Base-by-base conservation (phyloP, 371 early-diverging fungal species). In the Mortierella sp. region DNA sequence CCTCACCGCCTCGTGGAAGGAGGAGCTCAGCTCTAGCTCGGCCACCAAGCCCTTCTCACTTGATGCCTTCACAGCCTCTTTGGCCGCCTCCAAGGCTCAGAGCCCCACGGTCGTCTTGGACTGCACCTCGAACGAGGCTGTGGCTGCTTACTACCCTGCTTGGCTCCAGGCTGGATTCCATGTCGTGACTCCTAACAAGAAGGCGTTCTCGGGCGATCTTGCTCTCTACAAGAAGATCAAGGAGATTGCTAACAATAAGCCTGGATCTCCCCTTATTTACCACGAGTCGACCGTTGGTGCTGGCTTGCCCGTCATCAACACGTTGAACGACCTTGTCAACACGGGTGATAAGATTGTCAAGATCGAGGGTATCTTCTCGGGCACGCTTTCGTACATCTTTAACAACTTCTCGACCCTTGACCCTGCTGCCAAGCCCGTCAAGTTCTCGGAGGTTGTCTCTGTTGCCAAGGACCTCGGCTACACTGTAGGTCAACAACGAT, bases 251-350 rank as follows among this genome's bases (percentile, higher is more conserved):
- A 81, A 73, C 57, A 69, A 67, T 12, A 77, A 83, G 7, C 72
- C 75, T 23, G 83, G 82, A 15, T 75, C 81, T 23, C 90, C 90
- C 21, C 71, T 90, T 23, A 90, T 92, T 43, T 93, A 90, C 81
- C 96, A 98, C 77, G 99, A 99, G 83, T 88, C 95, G 44, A 98
- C 98, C 19, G 98, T 98, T n/a, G 99, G 99, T 57, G 99, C 99
- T 45, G 99, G 99, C 46, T 87, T 99, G 62, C 99, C 99, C 25
- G 92, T 98, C n/a, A 84, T 99, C 53, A 89, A 86, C 68, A 98
- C 98, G 0, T 86, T 99, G 65, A 87, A 87, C 28, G 96, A 97
- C 79, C 80, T 99, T 53, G 90, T 99, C 67, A 86, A 87, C 65
- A 96, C 98, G 4, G 98, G 97, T 18, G 99, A 99, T 81, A 89